A percentile compares a stretch with the other conserved stretches of the same genome.
Evolutionary conservation across 2,329 filamentous ascomycete species (phyloP).

Genomic region (Pseudocercospora vitis): DNA sequence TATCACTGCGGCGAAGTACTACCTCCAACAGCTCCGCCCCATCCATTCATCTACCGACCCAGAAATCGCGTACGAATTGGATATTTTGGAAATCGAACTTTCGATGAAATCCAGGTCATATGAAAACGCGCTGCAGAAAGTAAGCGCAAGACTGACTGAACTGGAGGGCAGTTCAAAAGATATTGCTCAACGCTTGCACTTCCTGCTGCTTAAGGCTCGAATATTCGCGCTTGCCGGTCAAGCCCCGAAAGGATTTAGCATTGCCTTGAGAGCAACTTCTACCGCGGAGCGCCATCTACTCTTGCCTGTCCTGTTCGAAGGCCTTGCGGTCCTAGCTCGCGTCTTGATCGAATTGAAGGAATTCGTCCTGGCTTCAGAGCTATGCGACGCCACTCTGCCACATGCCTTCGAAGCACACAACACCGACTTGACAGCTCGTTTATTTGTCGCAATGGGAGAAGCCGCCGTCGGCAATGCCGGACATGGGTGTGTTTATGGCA

Average conservation of each 20-base stretch:
- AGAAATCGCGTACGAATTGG: constrained; percentile 60
- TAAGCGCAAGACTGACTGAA: constrained; percentile 54
- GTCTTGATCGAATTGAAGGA: constrained; percentile 71
- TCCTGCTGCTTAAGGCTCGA: constrained; percentile 71
- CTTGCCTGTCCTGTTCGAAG: constrained; percentile 70
- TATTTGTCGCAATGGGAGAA: constrained; percentile 72
- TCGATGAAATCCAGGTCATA: constrained; percentile 48
- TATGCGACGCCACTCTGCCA: constrained; percentile 71
- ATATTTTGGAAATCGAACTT: constrained; percentile 61
- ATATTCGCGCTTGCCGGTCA: constrained; percentile 68
- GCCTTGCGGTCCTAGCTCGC: constrained; percentile 64
- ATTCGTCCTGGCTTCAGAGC: constrained; percentile 63
- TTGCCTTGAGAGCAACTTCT: constrained; percentile 72
- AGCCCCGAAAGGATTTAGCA: constrained; percentile 72
- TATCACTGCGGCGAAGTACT: constrained; percentile 55
- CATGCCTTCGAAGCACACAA: constrained; percentile 70
- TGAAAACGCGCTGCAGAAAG: constrained; percentile 52
- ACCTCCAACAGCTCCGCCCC: constrained; percentile 58
- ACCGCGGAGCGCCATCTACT: constrained; percentile 70
- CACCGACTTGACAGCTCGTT: constrained; percentile 59
- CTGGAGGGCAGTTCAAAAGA: constrained; percentile 51
- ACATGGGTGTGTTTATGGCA: constrained; percentile 33
- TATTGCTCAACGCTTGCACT: constrained; percentile 66
- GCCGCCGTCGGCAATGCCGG: constrained; percentile 77
- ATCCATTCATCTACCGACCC: constrained; percentile 49